phyloP scores from a whole-genome alignment of 306 rosid genomes.

The Citrullus mucosospermus region DNA sequence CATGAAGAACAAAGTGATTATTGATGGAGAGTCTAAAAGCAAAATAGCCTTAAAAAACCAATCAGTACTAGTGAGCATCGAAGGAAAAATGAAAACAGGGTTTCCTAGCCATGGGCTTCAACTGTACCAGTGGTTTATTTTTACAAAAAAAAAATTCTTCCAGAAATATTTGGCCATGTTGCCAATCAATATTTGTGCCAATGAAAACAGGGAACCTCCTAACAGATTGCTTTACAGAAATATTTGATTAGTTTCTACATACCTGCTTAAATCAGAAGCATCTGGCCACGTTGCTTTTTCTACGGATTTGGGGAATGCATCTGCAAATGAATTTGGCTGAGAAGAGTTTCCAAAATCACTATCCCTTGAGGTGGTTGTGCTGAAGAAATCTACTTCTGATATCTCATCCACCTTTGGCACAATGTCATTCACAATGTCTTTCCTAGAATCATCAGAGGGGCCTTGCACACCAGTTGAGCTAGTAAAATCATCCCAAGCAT shows the following conservation, averaged over 20 bases:
- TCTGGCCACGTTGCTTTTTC: constrained; percentile 19
- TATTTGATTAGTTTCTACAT: constrained; percentile 9
- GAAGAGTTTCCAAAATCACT: constrained; percentile 29
- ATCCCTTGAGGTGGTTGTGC: constrained; percentile 30
- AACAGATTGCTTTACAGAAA: not conserved
- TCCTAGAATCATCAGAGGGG: constrained; percentile 25
- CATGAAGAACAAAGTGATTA: not conserved
- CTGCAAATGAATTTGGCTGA: constrained; percentile 33
- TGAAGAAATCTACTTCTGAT: constrained; percentile 27
- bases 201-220: not conserved
- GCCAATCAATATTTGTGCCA: no score
- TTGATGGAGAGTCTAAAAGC: not conserved
- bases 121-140: not conserved
- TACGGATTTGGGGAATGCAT: constrained; percentile 18
- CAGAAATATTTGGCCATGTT: no score
- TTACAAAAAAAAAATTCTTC: not conserved
- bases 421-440: constrained; percentile 22
- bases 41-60: not conserved
- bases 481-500: constrained; percentile 52
- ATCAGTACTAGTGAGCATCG: not conserved
- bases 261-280: constrained; percentile 47
- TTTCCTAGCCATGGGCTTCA: not conserved
- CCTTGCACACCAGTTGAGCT: constrained; percentile 26
- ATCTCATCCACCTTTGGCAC: constrained; percentile 22
- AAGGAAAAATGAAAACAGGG: not conserved